These are phyloP conservation scores for Clavispora fructus DNA, from an alignment of 805 yeast species.

Conservation along the genomic window DNA sequence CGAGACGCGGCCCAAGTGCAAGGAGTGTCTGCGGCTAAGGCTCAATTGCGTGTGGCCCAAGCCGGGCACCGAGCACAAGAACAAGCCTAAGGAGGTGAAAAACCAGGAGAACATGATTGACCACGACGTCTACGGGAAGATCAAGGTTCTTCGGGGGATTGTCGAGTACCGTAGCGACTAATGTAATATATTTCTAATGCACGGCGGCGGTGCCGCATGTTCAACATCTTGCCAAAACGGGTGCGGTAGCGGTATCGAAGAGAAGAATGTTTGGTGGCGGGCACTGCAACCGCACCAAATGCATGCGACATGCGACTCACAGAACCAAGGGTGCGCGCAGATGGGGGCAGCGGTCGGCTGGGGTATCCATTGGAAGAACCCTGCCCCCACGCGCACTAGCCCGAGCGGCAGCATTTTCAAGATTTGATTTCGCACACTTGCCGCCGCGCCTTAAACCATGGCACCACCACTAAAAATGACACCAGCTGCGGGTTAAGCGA, in stretches of 20 bases:
- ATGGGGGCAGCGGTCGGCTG: no score
- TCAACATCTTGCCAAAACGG: no score
- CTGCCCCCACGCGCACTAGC: neutral
- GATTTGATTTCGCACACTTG: slow-evolving; percentile 1
- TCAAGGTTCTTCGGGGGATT: slow-evolving; percentile 58
- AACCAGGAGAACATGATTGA: slow-evolving; percentile 48
- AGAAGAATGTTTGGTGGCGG: no score
- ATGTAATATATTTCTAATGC: neutral
- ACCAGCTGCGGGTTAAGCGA: no score
- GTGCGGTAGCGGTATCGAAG: no score
- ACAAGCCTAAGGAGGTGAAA: slow-evolving; percentile 47
- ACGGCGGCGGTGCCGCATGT: neutral
- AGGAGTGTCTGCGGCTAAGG: slow-evolving; percentile 61
- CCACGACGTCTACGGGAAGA: slow-evolving; percentile 52
- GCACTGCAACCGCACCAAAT: no score
- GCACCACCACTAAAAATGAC: neutral
- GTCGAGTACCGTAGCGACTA: slow-evolving; percentile 40
- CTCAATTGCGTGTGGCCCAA: slow-evolving; percentile 69
- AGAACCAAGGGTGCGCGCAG: no score
- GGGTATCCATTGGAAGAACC: neutral
- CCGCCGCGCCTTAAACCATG: neutral
- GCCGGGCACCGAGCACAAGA: slow-evolving; percentile 63
- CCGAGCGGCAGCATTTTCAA: neutral
- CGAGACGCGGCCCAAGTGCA: slow-evolving; percentile 61
- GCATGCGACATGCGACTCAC: no score